Base-by-base conservation (phyloP, 208 protist genomes). In the Crithidia acanthocephali region DNA sequence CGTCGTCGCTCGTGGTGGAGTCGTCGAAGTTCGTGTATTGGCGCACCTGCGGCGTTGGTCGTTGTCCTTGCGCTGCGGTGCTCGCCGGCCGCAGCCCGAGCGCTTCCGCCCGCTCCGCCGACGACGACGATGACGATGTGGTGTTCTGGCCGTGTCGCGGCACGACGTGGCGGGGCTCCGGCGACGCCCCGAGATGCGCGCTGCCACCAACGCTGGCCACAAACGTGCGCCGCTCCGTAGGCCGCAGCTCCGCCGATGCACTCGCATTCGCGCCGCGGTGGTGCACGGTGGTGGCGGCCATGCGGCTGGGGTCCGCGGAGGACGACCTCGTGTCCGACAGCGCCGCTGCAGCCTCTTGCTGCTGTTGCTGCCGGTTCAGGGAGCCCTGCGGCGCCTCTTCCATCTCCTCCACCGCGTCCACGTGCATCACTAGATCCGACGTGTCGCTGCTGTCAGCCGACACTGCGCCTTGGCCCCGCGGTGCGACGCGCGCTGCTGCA, bases 81-180 rank as follows among this genome's bases (percentile, higher is more conserved):
- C 37, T 25, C 6, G 48, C 27, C 37, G 35, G 18, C 16, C 47
- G 63, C 45, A 77, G 72, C 48, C 72, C 63, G 5, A 65, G 67
- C 52, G 59, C 71, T 47, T 68, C 67, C 32, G 57, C 56, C 48
- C 56, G 32, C 62, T 64, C 74, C 11, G 81, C 66, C 32, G 57
- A 76, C 5, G 83, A 84, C 7, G 77, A 81, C 15, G 84, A 89
- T 10, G 81, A 86, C 8, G 80, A 77, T 0, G 84, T 86, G 5
- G 84, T 86, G 22, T 72, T 57, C 16, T 64, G 67, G 13, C 84
- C 84, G 63, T 89, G 84, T 5, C 65, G 75, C 18, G 84, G 80
- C 11, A 89, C 84, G 32, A 61, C 61, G 20, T 77, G 65, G 20
- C 74, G 62, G 6, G 53, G 63, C 37, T 76, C 67, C 42, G 79